phyloP scores from a whole-genome alignment of 1,284 basidiomycete genomes.

The Trametes hirsuta region DNA sequence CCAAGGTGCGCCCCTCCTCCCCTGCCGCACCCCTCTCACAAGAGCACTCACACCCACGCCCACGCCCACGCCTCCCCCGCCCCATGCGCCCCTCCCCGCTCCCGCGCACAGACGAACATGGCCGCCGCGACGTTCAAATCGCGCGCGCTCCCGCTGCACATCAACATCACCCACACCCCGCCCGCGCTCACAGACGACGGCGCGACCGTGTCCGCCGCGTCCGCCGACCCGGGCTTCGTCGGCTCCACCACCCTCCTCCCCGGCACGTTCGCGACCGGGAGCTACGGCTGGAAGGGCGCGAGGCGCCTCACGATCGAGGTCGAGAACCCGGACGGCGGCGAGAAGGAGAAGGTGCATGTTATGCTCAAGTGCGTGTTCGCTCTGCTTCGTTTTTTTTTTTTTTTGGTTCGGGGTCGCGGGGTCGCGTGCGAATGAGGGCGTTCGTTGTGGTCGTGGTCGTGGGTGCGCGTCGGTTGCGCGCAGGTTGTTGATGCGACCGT shows the following conservation, averaged over 20 bases:
- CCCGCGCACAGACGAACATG: constrained; percentile 44
- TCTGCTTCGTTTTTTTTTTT: background rate
- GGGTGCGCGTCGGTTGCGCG: background rate
- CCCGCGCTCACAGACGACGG: constrained; percentile 49
- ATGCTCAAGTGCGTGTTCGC: constrained; percentile 63
- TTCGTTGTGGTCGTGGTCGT: background rate
- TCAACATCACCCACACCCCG: constrained; percentile 69
- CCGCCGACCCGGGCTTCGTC: constrained; percentile 63
- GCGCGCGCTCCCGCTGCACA: constrained; percentile 67
- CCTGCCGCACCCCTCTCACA: background rate
- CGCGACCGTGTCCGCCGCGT: constrained; percentile 35
- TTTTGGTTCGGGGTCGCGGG: background rate
- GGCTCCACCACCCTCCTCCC: constrained; percentile 60
- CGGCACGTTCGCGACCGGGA: constrained; percentile 67
- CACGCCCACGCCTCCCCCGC: background rate
- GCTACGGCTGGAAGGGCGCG: constrained; percentile 81
- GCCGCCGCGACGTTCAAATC: constrained; percentile 59
- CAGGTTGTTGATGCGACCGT: constrained; percentile 8
- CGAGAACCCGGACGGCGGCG: constrained; percentile 48
- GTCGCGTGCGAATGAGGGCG: too few relatives aligned
- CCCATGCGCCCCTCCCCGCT: background rate
- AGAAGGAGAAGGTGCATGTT: constrained; percentile 73
- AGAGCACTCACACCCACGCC: too few relatives aligned
- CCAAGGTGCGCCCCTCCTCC: constrained; percentile 44
- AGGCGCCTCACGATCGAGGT: constrained; percentile 70